These are phyloP conservation scores for Beauveria asiatica DNA, from an alignment of 2,329 filamentous ascomycete genomes.

Conservation along the genomic window DNA sequence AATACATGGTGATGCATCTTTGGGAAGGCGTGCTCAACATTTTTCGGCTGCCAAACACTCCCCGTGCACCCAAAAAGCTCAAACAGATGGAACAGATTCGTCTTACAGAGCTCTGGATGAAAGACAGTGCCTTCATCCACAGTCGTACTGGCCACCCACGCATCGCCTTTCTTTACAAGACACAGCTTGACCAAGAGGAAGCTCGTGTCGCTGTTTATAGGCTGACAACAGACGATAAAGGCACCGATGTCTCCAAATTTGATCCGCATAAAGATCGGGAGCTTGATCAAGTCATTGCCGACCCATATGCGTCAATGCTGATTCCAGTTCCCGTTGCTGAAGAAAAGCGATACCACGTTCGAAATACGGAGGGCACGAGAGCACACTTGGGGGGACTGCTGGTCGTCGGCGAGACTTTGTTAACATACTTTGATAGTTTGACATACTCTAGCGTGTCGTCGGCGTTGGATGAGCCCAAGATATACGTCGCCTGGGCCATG, in stretches of 20 bases:
- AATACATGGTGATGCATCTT: slow-evolving; percentile 48
- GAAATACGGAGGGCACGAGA: slow-evolving; percentile 42
- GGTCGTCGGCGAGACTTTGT: slow-evolving; percentile 68
- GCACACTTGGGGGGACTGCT: slow-evolving; percentile 62
- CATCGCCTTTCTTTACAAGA: slow-evolving; percentile 51
- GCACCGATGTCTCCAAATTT: slow-evolving; percentile 45
- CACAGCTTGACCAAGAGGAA: slow-evolving; percentile 41
- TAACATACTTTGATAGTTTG: slow-evolving; percentile 78
- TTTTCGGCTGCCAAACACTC: slow-evolving; percentile 40
- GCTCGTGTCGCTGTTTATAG: slow-evolving; percentile 51
- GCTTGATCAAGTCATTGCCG: slow-evolving; percentile 42
- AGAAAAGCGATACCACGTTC: slow-evolving; percentile 51
- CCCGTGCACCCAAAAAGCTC: slow-evolving; percentile 35
- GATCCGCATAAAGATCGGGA: slow-evolving; percentile 47
- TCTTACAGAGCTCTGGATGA: slow-evolving; percentile 52
- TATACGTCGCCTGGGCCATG: slow-evolving; percentile 87
- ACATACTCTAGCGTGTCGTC: slow-evolving; percentile 58
- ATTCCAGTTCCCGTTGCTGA: slow-evolving; percentile 54
- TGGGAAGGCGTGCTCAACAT: slow-evolving; percentile 54
- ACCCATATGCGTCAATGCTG: slow-evolving; percentile 49
- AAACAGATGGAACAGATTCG: slow-evolving; percentile 46
- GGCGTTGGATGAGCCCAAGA: slow-evolving; percentile 61
- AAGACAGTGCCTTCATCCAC: slow-evolving; percentile 47
- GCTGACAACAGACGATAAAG: slow-evolving; percentile 49
- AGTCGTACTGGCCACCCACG: slow-evolving; percentile 50